Evolutionary conservation across 352 stramenopile genomes (phyloP).

Genomic region (Pythium phragmiticola): DNA sequence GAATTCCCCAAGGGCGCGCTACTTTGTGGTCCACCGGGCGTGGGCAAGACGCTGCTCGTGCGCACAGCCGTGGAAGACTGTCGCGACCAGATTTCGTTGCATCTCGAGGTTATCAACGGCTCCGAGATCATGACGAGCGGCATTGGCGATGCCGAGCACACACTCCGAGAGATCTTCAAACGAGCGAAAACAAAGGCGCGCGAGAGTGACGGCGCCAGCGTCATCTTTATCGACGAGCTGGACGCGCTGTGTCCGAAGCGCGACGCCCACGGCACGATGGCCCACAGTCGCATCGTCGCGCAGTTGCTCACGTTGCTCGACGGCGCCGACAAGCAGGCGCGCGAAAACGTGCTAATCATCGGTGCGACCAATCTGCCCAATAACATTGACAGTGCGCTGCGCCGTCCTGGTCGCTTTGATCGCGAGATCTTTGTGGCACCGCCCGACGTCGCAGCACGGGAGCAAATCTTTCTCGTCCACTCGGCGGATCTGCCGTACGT

Average conservation of each 20-base stretch:
- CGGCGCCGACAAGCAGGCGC: conserved; percentile 66
- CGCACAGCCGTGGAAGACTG: conserved; percentile 65
- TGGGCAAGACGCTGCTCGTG: conserved; percentile 83
- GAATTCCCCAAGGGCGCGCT: conserved; percentile 74
- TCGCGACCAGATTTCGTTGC: conserved; percentile 40
- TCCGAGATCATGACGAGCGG: conserved; percentile 77
- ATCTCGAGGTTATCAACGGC: conserved; percentile 75
- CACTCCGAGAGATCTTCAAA: conserved; percentile 61
- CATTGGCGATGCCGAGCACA: conserved; percentile 64
- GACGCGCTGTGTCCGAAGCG: conserved; percentile 94
- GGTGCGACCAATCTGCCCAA: conserved; percentile 95
- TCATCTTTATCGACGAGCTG: conserved; percentile 97
- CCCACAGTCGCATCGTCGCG: conserved; percentile 87
- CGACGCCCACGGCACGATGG: conserved; percentile 48
- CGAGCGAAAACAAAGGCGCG: conserved; percentile 32
- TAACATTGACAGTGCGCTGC: conserved; percentile 82
- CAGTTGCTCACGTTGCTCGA: conserved; percentile 96
- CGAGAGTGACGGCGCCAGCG: conserved; percentile 36
- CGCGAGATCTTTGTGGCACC: conserved; percentile 69
- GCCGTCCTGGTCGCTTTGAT: conserved; percentile 78
- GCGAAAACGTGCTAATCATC: conserved; percentile 92
- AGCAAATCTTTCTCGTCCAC: conserved; percentile 69
- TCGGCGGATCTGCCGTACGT: conserved; percentile 42
- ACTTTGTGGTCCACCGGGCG: conserved; percentile 71
- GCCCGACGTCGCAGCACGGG: conserved; percentile 38